Evolutionary conservation across 495 filamentous ascomycete species (phyloP).

Genomic region (Hypoxylon crocopeplum): DNA sequence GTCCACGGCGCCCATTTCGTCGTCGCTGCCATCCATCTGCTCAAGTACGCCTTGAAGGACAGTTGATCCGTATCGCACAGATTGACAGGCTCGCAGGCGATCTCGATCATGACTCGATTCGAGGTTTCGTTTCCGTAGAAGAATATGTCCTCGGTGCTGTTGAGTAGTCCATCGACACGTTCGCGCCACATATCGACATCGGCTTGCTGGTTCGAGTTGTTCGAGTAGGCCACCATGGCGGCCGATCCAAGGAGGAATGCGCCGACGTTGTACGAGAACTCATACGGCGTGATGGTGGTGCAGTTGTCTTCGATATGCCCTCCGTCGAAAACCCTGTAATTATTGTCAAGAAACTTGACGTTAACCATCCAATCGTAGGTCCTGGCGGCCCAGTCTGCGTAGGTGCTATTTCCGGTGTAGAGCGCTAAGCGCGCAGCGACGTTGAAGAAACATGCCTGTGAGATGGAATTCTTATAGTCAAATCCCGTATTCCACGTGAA

Average conservation of each 20-base stretch:
- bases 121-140: slow-evolving; percentile 49
- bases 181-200: slow-evolving; percentile 58
- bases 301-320: slow-evolving; percentile 57
- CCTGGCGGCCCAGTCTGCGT: slow-evolving; percentile 71
- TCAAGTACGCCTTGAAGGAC: slow-evolving; percentile 76
- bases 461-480: slow-evolving; percentile 77
- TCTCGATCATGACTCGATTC: slow-evolving; percentile 66
- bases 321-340: slow-evolving; percentile 66
- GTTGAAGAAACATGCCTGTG: slow-evolving; percentile 74
- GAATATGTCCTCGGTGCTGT: slow-evolving; percentile 60
- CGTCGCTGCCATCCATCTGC: slow-evolving; percentile 76
- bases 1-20: slow-evolving; percentile 75
- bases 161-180: slow-evolving; percentile 60
- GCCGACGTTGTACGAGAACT: slow-evolving; percentile 76
- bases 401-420: slow-evolving; percentile 74
- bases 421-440: slow-evolving; percentile 72
- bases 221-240: slow-evolving; percentile 58
- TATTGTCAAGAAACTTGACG: slow-evolving; percentile 57
- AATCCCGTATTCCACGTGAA: slow-evolving; percentile 77
- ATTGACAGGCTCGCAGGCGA: slow-evolving; percentile 70
- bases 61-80: slow-evolving; percentile 71
- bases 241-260: slow-evolving; percentile 70
- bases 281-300: slow-evolving; percentile 55
- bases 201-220: slow-evolving; percentile 50
- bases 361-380: slow-evolving; percentile 70